Base-by-base conservation (phyloP, 2,329 filamentous ascomycete genomes). In the Xylaria polymorpha region DNA sequence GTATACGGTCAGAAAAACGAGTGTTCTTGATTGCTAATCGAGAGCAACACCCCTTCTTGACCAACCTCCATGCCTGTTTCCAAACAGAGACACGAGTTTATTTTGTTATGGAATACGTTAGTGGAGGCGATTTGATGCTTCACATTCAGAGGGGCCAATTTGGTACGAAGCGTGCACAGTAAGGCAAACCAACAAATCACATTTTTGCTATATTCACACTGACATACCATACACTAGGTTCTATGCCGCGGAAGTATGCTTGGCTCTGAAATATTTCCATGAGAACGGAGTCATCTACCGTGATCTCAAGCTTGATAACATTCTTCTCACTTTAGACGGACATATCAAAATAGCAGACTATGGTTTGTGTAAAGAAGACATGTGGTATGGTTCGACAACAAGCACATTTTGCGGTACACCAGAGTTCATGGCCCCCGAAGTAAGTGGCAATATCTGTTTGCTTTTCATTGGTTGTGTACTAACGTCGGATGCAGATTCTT, bases 81-180 rank as follows among this genome's bases (percentile, higher is more conserved):
- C 96, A 99, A 83, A 99, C 96, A 0, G 96, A 99, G 81, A 99
- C 96, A 7, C 87, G 96, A 75, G 94, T 99, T 25, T 99, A 99
- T 84, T 99, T 99, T 79, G 96, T 99, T 72, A 98, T 98, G 95
- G 96, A 99, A 83, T 99, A 99, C 80, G 94, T 99, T 72, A 97
- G 94, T 79, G 96, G 96, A 84, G 96, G 96, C 84, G 96, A 99
- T 86, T 83, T 99, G 79, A 99, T 99, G 96, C 86, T 98, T 82
- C 96, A 99, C 83, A 99, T 99, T 79, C 96, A 99, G 81, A 90
- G 96, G 69, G 95, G 95, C 20, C 93, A 97, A 78, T 99, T 99
- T 78, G 95, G 95, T 66, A 92, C 94, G 7, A 98, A 97, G 83
- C 90, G 96, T 74, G 95, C 96, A 73, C 96, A 99, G 92, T 94